Base-by-base conservation (phyloP, 345 rosid genomes). In the Kernera saxatilis region DNA sequence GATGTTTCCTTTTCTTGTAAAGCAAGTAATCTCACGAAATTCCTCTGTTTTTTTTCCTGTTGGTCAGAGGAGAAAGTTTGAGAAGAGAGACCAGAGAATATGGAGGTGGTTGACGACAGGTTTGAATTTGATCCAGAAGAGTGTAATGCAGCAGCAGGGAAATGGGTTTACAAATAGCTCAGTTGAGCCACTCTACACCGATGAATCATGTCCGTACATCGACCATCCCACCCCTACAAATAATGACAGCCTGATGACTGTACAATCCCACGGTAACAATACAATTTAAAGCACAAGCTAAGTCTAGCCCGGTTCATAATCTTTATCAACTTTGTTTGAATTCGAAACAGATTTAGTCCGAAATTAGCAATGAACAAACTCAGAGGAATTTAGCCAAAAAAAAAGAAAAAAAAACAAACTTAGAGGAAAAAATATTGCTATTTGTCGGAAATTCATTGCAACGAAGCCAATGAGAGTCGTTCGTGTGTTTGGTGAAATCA, bases 381-480 rank as follows among this genome's bases (percentile, higher is more conserved):
- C 18, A 80, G 84, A 49, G 90, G 93, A 45, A 93, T n/a, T n/a
- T n/a, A n/a, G n/a, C n/a, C n/a, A n/a, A n/a, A n/a, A n/a, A n/a
- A n/a, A n/a, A n/a, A n/a, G n/a, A n/a, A n/a, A n/a, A n/a, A n/a
- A n/a, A n/a, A 85, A 82, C 58, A 90, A 82, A 66, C 85, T 93
- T 15, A 80, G 84, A 49, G 90, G 93, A 45, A 93, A 88, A 78
- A 78, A 85, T 91, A 72, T 73, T 93, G 1, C 78, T 90, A 63
- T 93, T 93, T 69, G 94, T 86, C 0, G 98, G 98, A 63, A 97
- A 93, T 69, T 93, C 98, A 0, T 60, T 93, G 50, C 96, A 93
- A 65, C 66, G 94, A 67, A 89, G 88, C 58, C 98, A 93, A 30
- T 90, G 98, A 96, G 87, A 93, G 70, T 93, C 98, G 21, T 87